A percentile compares a stretch with the other conserved stretches of the same genome.
Conservation (phyloP, 176 grass and related monocot species). For the Eleusine indica region DNA sequence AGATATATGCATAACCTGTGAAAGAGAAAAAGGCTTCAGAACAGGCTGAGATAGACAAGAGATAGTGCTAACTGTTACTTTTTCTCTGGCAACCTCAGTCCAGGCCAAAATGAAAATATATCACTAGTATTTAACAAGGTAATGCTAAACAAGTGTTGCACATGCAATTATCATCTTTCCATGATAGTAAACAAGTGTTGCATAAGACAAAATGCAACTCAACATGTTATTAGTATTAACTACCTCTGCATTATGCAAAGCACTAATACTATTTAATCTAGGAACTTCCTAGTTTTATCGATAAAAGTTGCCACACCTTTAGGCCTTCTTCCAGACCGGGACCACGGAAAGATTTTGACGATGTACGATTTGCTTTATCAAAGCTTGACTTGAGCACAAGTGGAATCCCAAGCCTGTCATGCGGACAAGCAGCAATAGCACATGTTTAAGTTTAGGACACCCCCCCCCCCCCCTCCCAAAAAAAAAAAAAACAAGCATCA, state of each 20-base stretch:
- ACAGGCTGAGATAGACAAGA: background rate
- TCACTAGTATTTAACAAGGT: background rate
- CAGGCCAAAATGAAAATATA: background rate
- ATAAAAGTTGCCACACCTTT: constrained; percentile 47
- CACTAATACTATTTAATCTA: background rate
- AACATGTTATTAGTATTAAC: background rate
- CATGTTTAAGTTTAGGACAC: background rate
- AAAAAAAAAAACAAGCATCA: background rate
- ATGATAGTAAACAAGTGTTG: background rate
- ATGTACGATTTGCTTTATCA: constrained; percentile 96
- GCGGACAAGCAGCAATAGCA: constrained; percentile 6
- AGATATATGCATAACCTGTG: background rate
- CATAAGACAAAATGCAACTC: background rate
- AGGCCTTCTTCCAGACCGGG: constrained; percentile 94
- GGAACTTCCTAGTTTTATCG: background rate
- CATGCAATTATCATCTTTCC: background rate
- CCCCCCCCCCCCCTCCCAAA: too few species aligned
- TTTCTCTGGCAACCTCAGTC: background rate
- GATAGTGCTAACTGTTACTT: background rate
- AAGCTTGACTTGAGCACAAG: constrained; percentile 96
- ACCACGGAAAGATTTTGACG: constrained; percentile 87
- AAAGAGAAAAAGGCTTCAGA: background rate
- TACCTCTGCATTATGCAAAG: background rate
- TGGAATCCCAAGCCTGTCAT: constrained; percentile 71
- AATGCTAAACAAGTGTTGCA: background rate